Evolutionary conservation across 73 alveolate genomes (phyloP).

Genomic region (Tetrahymena elliotti): DNA sequence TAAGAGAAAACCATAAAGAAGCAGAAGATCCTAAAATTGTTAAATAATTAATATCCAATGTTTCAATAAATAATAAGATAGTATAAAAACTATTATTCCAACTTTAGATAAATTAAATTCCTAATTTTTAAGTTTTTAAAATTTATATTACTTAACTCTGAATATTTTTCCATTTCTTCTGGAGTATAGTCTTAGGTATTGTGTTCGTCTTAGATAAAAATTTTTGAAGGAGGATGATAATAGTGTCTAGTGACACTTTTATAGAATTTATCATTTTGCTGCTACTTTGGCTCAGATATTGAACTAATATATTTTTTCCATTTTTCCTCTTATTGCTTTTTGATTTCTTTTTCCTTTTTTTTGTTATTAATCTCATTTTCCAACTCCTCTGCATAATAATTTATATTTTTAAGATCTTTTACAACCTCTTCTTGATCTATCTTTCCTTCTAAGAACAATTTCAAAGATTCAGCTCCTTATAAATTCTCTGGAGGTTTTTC

Average conservation of each 20-base stretch:
- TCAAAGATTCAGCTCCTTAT: constrained; percentile 15
- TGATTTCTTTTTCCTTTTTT: not conserved
- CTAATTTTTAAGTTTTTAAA: too few relatives aligned
- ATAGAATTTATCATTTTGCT: not conserved
- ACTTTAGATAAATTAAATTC: too few relatives aligned
- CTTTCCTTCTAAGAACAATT: constrained; percentile 15
- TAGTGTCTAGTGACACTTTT: constrained; percentile 2
- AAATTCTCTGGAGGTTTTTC: constrained; percentile 24
- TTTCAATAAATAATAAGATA: too few relatives aligned
- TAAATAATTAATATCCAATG: too few relatives aligned
- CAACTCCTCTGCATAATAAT: constrained; percentile 7
- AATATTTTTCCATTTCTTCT: not conserved
- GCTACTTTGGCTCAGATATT: not conserved
- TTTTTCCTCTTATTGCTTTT: not conserved
- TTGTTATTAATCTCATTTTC: not conserved
- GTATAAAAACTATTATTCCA: too few relatives aligned
- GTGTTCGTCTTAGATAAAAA: constrained; percentile 5
- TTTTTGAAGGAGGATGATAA: constrained; percentile 32
- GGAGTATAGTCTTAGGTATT: constrained; percentile 6
- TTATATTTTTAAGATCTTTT: constrained; percentile 9
- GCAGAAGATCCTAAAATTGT: too few relatives aligned
- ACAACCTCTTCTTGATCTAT: constrained; percentile 2
- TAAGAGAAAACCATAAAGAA: too few relatives aligned
- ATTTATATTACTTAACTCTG: not conserved
- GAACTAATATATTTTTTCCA: constrained; percentile 3